Evolutionary conservation across 352 stramenopile genomes (phyloP), one percentile per base, ranked within the genome.

Genomic region (Phytopythium cucurbitacearum): DNA sequence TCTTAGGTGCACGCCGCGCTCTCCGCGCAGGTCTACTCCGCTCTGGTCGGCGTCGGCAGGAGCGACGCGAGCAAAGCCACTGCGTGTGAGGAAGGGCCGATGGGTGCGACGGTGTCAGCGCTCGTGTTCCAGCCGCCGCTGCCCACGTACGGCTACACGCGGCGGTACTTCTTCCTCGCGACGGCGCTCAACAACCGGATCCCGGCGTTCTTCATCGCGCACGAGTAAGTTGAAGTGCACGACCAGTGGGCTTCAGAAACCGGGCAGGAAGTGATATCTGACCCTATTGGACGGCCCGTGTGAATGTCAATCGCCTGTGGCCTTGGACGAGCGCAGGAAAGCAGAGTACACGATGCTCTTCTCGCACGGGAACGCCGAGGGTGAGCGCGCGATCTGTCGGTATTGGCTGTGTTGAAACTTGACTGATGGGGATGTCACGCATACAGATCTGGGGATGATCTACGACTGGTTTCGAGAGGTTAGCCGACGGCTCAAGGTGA

Each of bases 401-500:
- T 41, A 46, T 52, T 51, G 13, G 47, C 16, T 32, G 11, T 45
- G 7, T 11, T 1, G 21, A 28, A 28, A 56, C 39, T n/a, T 41
- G 10, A 11, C 41, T 46, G 32, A 53, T 36, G 7, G 48, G 47
- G 21, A 11, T 35, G 9, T 32, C 16, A 28, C 21, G 21, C 12
- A 11, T 16, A 21, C 46, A 93, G 95, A 99, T 63, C 61, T 99
- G n/a, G 94, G 92, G 5, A 98, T 98, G 87, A 98, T 98, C 43
- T 98, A 97, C 64, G 89, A 97, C 61, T 98, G 95, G 95, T 98
- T 98, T 68, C 87, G 89, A 45, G 91, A 98, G 75, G 68, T 98
- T 37, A 76, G 86, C 38, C 73, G 86, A 12, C 74, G 79, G 33
- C 59, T 95, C 48, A 62, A 88, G 60, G 81, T 92, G 53, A 50